Evolutionary conservation across 768 basidiomycete genomes (phyloP), one percentile per base, ranked within the genome.

Genomic region (Leccinellum albellum): DNA sequence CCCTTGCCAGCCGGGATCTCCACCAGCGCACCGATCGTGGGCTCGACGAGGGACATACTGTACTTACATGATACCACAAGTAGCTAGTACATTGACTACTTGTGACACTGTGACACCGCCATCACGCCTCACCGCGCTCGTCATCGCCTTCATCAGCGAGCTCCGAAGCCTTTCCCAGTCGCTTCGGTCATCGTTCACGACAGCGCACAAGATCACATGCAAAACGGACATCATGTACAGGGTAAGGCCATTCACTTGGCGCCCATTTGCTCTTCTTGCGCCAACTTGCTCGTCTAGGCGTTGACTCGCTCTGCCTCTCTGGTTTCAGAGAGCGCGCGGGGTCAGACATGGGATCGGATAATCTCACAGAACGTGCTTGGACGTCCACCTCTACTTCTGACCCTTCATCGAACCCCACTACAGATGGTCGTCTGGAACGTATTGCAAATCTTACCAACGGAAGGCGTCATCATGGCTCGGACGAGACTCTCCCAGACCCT

Each of bases 1-100:
- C 97, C 97, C 35, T 84, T 80, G 17, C 95, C 94, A 37, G 87
- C 85, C 0, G 87, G 74, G 46, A 94, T 84, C 54, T 87, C 82
- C 15, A 97, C 95, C 54, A 89, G 81, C 4, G 92, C 81, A 31
- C 89, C 89, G 49, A 92, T 69, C 4, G 81, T 71, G 32, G 78
- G 76, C 28, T 83, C 82, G 45, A 57, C 50, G 47, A 61, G 74
- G 54, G 49, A 62, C 56, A 51, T 74, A 68, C 77, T n/a, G 77
- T 78, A 40, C n/a, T 44, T 21, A 10, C 8, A 9, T n/a, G n/a
- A n/a, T n/a, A n/a, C n/a, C n/a, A n/a, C n/a, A n/a, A n/a, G n/a
- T n/a, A n/a, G n/a, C n/a, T n/a, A n/a, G n/a, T n/a, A 45, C 21
- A 23, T 23, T 14, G 21, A 13, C 8, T 37, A 37, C 17, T 10